Base-by-base conservation (phyloP, 2,329 filamentous ascomycete species). In the Claviceps sp. region DNA sequence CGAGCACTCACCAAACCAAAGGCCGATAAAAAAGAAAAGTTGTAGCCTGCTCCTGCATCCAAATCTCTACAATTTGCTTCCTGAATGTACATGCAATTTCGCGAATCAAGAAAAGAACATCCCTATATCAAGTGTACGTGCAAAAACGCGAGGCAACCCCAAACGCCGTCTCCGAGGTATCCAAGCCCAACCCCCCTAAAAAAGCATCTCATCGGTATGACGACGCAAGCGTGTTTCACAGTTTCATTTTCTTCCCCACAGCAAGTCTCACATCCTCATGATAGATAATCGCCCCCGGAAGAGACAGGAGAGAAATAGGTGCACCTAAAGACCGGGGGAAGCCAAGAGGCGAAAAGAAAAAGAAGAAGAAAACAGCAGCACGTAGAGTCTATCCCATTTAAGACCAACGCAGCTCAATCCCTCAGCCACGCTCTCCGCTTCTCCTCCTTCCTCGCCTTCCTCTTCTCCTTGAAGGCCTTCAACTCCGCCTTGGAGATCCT, bases 381-480 rank as follows among this genome's bases (percentile, higher is more conserved):
- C 19, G 48, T 17, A 44, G 10, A 17, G 39, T 16, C 3, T 5
- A 22, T 11, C 30, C 30, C 30, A 34, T 10, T 34, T 11, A 10
- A 13, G 38, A 5, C 10, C 11, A 42, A 3, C 8, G 38, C 26
- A 34, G 19, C 13, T 46, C 42, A 55, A n/a, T 95, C 90, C 61
- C 83, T 76, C 62, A 97, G 69, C 89, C 93, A 98, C 10, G 89
- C 91, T 57, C 90, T 76, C 55, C 90, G 78, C 72, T 95, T 97
- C 73, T 96, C 89, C 66, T 96, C 89, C 70, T 97, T 97, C 71
- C 82, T 89, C 45, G 87, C 87, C 56, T 82, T 80, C 56, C 89
- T 77, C 77, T 94, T 95, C 67, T 95, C 85, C 69, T 90, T 93
- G 71, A 91, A 95, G 52, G 84, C 82, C 72, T 94, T 91, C 57